Conservation (phyloP, 306 rosid species). For the Sindora glabra region DNA sequence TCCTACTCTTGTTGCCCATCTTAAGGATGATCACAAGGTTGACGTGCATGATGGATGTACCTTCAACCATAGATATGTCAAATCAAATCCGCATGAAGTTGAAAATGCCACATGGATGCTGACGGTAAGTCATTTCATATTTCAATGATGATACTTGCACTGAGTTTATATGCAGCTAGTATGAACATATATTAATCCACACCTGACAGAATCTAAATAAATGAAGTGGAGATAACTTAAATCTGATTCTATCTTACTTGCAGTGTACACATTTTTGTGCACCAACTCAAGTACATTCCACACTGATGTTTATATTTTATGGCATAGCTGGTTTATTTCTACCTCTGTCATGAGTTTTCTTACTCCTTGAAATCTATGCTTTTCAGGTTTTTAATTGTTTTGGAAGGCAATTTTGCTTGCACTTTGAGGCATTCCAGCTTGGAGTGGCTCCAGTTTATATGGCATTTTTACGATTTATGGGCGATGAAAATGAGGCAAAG, state of each 20-base stretch:
- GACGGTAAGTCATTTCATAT: conserved; percentile 46
- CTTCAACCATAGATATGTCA: conserved; percentile 87
- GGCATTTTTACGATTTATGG: conserved; percentile 94
- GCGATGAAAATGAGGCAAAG: conserved; percentile 74
- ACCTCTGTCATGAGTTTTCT: neutral
- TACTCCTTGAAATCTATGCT: conserved; percentile 1
- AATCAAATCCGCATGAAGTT: conserved; percentile 83
- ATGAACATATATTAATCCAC: no score
- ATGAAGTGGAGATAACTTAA: no score
- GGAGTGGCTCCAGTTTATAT: conserved; percentile 79
- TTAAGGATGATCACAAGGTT: conserved; percentile 81
- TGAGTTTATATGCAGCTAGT: no score
- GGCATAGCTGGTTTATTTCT: neutral
- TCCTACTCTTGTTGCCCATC: conserved; percentile 70
- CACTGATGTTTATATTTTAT: no score
- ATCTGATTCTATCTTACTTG: no score
- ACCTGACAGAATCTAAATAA: no score
- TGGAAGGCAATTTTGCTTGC: conserved; percentile 87
- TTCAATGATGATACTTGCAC: no score
- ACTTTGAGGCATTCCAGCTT: conserved; percentile 87
- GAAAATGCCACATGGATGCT: conserved; percentile 99
- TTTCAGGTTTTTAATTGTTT: conserved; percentile 84
- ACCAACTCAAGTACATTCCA: no score
- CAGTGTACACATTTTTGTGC: no score
- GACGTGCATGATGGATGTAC: conserved; percentile 93